phyloP scores from a whole-genome alignment of 129 eudicot species.

The Pseudognaphalium luteoalbum region DNA sequence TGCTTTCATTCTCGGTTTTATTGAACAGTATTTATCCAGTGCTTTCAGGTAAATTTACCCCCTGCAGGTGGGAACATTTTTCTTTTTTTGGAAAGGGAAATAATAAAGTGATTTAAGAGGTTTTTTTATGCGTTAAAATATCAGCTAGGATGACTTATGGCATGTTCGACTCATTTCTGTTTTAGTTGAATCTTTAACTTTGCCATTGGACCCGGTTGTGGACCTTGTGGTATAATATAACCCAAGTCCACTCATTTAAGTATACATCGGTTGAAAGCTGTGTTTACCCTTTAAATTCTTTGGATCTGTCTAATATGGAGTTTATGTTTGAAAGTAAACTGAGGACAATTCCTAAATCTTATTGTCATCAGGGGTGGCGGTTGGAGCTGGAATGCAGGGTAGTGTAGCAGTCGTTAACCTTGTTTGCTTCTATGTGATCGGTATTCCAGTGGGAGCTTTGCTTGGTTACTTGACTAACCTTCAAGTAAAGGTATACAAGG shows the following conservation, averaged over 20 bases:
- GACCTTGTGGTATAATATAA: neutral
- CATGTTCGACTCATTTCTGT: neutral
- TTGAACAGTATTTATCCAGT: slow-evolving; percentile 78
- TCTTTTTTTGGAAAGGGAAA: too few species aligned
- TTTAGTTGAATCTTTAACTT: neutral
- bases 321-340: too few species aligned
- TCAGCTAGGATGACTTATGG: neutral
- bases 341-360: neutral
- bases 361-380: slow-evolving; percentile 63
- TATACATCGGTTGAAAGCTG: too few species aligned
- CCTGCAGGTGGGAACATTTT: neutral
- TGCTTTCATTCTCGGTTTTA: slow-evolving; percentile 66
- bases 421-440: slow-evolving; percentile 63
- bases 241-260: neutral
- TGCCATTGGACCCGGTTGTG: neutral
- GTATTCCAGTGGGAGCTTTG: slow-evolving; percentile 63
- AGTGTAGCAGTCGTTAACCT: slow-evolving; percentile 68
- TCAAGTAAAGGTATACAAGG: slow-evolving; percentile 58
- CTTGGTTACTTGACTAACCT: slow-evolving; percentile 67
- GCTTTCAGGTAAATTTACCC: slow-evolving; percentile 56
- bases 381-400: slow-evolving; percentile 81
- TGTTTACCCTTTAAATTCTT: neutral
- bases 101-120: neutral
- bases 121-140: neutral
- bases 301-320: neutral